Conservation (phyloP, 176 grass and related monocot species). For the Rhipidocladum racemiflorum region DNA sequence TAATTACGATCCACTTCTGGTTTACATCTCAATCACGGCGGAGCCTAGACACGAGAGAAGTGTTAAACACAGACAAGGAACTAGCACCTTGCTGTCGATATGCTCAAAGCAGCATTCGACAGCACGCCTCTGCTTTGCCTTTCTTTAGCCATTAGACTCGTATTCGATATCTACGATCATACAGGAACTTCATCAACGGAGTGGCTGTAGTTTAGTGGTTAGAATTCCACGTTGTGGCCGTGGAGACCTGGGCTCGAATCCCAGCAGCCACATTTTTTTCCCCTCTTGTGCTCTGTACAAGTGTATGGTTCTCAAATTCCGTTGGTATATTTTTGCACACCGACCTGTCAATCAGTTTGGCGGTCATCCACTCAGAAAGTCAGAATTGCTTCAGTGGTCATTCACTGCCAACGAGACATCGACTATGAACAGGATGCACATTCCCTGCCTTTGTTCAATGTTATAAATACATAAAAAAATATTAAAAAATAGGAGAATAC, state of each 20-base stretch:
- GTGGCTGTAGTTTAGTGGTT: constrained; percentile 93
- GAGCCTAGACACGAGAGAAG: too few relatives aligned
- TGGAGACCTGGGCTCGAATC: constrained; percentile 93
- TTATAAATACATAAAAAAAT: too few relatives aligned
- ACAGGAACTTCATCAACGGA: rapidly evolving
- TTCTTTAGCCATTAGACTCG: rapidly evolving
- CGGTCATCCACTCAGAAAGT: background rate
- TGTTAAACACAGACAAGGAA: background rate
- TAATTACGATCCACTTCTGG: too few relatives aligned
- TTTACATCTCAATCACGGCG: too few relatives aligned
- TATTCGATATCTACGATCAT: too few relatives aligned
- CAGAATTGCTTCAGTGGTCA: background rate
- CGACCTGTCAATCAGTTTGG: background rate
- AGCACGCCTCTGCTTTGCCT: background rate
- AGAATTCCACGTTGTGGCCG: constrained; percentile 97
- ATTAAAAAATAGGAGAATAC: too few relatives aligned
- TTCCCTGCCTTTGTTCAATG: too few relatives aligned
- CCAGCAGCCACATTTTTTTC: constrained; percentile 60
- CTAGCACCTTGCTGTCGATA: background rate
- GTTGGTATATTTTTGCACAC: background rate
- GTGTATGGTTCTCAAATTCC: background rate
- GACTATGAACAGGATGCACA: background rate
- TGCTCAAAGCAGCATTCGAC: background rate
- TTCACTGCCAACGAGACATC: background rate
- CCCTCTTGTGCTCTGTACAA: background rate